Conservation (phyloP, 2,329 filamentous ascomycete species). For the Uncinocarpus reesii region DNA sequence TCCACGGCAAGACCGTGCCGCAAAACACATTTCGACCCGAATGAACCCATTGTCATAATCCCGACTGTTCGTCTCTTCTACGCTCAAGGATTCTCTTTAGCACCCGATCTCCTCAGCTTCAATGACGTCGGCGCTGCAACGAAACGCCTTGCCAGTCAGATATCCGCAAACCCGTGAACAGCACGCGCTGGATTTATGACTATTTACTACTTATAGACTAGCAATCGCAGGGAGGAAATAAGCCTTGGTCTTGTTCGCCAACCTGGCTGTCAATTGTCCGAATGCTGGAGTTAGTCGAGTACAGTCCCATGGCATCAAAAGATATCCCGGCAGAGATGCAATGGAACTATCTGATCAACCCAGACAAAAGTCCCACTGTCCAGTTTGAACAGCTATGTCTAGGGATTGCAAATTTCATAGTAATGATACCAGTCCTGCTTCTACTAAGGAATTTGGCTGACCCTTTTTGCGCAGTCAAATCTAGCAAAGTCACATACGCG, state of each 20-base stretch:
- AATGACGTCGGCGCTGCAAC: not conserved
- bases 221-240: too few relatives aligned
- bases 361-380: conserved; percentile 57
- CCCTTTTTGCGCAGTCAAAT: conserved; percentile 14
- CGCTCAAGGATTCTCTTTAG: not conserved
- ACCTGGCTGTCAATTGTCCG: not conserved
- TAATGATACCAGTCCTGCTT: conserved; percentile 30
- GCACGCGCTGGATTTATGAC: too few relatives aligned
- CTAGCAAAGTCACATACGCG: conserved; percentile 24
- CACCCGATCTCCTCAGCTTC: not conserved
- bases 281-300: conserved; percentile 12
- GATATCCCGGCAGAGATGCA: conserved; percentile 24
- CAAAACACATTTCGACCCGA: too few relatives aligned
- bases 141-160: not conserved
- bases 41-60: not conserved
- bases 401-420: conserved; percentile 60
- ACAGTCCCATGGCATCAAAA: conserved; percentile 23
- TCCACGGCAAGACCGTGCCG: too few relatives aligned
- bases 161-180: not conserved
- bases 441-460: not conserved
- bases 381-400: conserved; percentile 57
- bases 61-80: not conserved
- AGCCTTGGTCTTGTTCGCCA: not conserved
- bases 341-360: conserved; percentile 56
- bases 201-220: too few relatives aligned